Conservation (phyloP, 805 yeast species). For the Candida oleophila region DNA sequence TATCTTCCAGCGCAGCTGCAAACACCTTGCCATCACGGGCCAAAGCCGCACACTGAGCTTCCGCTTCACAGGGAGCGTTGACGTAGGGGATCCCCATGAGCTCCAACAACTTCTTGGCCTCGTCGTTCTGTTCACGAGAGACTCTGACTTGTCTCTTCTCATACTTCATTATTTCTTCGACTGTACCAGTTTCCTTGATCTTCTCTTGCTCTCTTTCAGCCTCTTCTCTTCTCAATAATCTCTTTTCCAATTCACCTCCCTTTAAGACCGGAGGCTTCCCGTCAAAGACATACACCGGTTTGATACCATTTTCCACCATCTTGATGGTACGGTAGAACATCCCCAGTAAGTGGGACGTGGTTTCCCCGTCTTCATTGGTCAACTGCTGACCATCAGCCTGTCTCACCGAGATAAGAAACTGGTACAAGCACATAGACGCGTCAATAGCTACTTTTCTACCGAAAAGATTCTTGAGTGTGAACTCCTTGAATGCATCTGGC, state of each 20-base stretch:
- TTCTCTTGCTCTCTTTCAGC: constrained; percentile 76
- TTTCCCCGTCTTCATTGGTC: constrained; percentile 85
- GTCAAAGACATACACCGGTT: constrained; percentile 95
- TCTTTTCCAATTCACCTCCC: constrained; percentile 88
- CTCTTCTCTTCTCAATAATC: constrained; percentile 76
- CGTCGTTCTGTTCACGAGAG: constrained; percentile 87
- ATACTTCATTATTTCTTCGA: constrained; percentile 69
- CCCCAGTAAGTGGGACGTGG: constrained; percentile 92
- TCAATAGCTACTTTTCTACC: constrained; percentile 98
- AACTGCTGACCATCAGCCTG: constrained; percentile 96
- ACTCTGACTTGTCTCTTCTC: constrained; percentile 90
- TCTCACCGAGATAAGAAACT: constrained; percentile 92
- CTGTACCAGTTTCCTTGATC: constrained; percentile 76
- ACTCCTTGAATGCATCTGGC: constrained; percentile 72
- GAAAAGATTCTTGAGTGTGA: constrained; percentile 80
- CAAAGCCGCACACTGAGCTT: constrained; percentile 94
- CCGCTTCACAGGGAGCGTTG: constrained; percentile 97
- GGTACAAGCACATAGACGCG: constrained; percentile 96
- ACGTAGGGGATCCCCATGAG: constrained; percentile 96
- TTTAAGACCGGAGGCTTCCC: constrained; percentile 96
- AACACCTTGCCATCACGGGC: constrained; percentile 89
- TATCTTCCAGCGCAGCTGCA: constrained; percentile 98
- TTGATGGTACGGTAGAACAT: constrained; percentile 92
- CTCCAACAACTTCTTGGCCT: constrained; percentile 75
- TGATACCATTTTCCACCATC: constrained; percentile 88